These are phyloP conservation scores for Paraphoma chrysanthemicola DNA, from an alignment of 2,329 filamentous ascomycete genomes.

Conservation along the genomic window DNA sequence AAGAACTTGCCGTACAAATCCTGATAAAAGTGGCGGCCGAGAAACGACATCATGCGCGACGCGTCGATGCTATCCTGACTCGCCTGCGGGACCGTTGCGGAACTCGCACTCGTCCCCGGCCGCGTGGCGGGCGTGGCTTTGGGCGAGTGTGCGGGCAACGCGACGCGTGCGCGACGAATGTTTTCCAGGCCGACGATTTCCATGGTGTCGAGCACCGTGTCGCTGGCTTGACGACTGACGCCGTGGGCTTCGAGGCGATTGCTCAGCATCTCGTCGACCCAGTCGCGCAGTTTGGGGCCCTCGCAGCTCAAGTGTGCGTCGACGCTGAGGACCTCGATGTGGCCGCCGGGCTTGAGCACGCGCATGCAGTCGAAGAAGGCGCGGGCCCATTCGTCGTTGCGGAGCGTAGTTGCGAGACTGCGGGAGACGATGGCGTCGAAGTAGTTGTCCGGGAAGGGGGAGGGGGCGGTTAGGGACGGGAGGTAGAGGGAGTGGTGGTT, in stretches of 20 bases:
- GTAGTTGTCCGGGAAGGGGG: slow-evolving; percentile 34
- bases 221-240: slow-evolving; percentile 30
- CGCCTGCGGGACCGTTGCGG: slow-evolving; percentile 13
- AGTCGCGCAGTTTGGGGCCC: slow-evolving; percentile 24
- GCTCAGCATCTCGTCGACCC: slow-evolving; percentile 34
- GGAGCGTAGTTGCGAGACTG: slow-evolving; percentile 28
- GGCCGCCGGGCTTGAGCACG: slow-evolving; percentile 34
- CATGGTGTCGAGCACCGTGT: slow-evolving; percentile 37
- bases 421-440: slow-evolving; percentile 35
- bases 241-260: slow-evolving; percentile 27
- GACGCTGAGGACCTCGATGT: slow-evolving; percentile 33
- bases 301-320: slow-evolving; percentile 34
- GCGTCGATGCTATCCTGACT: slow-evolving; percentile 26
- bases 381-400: slow-evolving; percentile 36
- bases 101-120: slow-evolving; percentile 4
- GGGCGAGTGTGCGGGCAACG: slow-evolving; percentile 26
- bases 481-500: slow-evolving; percentile 37
- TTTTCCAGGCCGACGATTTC: slow-evolving; percentile 36
- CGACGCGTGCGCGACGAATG: slow-evolving; percentile 34
- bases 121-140: slow-evolving; percentile 5
- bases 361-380: slow-evolving; percentile 38
- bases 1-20: slow-evolving; percentile 30
- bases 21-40: slow-evolving; percentile 36
- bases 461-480: slow-evolving; percentile 25
- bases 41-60: slow-evolving; percentile 33